Evolutionary conservation across 768 basidiomycete genomes (phyloP).

Genomic region (Panaeolus papilionaceus): DNA sequence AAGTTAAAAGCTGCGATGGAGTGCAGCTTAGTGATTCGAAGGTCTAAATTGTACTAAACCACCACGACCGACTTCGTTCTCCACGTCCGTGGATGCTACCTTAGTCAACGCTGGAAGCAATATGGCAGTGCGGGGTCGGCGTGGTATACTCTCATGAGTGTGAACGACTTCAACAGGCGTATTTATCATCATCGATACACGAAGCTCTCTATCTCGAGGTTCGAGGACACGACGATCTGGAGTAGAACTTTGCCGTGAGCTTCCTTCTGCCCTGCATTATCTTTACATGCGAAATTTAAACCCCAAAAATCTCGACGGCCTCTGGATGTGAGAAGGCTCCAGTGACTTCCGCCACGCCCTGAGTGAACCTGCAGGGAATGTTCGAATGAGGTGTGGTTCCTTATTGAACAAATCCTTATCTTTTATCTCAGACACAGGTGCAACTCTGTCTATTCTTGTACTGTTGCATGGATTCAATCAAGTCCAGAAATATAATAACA

Average conservation of each 20-base stretch:
- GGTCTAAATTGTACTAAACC: neutral
- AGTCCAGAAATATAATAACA: neutral
- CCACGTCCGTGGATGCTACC: neutral
- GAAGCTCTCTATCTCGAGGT: neutral
- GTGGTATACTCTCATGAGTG: neutral
- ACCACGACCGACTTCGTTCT: neutral
- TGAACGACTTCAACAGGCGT: neutral
- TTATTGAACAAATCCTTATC: neutral
- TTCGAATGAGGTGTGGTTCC: neutral
- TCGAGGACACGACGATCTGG: constrained; percentile 5
- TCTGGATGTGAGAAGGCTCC: constrained; percentile 3
- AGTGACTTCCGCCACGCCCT: neutral
- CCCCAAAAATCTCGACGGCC: neutral
- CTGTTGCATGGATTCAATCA: neutral
- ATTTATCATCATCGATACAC: neutral
- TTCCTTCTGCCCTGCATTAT: neutral
- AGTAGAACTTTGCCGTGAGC: neutral
- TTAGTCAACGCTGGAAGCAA: neutral
- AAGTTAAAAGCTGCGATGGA: neutral
- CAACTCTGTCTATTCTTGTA: neutral
- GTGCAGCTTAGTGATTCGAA: constrained; percentile 5
- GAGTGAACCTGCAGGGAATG: constrained; percentile 9
- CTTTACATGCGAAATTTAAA: neutral
- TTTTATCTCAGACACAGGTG: neutral
- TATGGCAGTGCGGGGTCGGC: neutral